These are phyloP conservation scores for Porpolomopsis calyptriformis DNA, from an alignment of 768 basidiomycete species.

Conservation along the genomic window DNA sequence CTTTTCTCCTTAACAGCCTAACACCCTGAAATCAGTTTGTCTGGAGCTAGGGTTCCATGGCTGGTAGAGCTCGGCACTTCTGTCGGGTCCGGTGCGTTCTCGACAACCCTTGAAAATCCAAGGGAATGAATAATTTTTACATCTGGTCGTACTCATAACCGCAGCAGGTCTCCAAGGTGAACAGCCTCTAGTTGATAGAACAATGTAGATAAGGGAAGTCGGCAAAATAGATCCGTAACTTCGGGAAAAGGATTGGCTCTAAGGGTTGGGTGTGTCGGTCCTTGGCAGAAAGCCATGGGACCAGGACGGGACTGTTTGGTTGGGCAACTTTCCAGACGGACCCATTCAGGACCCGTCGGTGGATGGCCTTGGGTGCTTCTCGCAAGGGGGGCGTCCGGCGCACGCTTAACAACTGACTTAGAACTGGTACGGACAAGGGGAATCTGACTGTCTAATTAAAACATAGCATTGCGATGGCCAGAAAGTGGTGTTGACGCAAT, in stretches of 20 bases:
- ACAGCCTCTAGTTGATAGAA: too few relatives aligned
- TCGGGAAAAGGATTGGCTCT: slow-evolving; percentile 69
- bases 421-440: slow-evolving; percentile 74
- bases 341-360: too few relatives aligned
- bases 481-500: slow-evolving; percentile 72
- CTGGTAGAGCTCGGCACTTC: slow-evolving; percentile 62
- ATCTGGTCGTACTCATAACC: slow-evolving; percentile 69
- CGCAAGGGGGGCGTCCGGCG: too few relatives aligned
- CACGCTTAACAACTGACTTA: slow-evolving; percentile 55
- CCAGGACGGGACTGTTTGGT: too few relatives aligned
- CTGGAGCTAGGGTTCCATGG: slow-evolving; percentile 65
- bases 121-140: slow-evolving; percentile 62
- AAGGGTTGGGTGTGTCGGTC: slow-evolving; percentile 47
- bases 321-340: too few relatives aligned
- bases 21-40: slow-evolving; percentile 65
- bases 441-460: slow-evolving; percentile 81
- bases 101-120: slow-evolving; percentile 66
- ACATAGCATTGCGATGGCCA: slow-evolving; percentile 72
- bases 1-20: slow-evolving; percentile 70
- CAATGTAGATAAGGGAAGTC: too few relatives aligned
- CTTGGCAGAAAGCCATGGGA: slow-evolving; percentile 35
- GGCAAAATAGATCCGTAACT: slow-evolving; percentile 50
- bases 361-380: too few relatives aligned
- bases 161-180: slow-evolving; percentile 77
- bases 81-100: slow-evolving; percentile 64